Base-by-base conservation (phyloP, 148 eudicot species). In the Silene uniflora region DNA sequence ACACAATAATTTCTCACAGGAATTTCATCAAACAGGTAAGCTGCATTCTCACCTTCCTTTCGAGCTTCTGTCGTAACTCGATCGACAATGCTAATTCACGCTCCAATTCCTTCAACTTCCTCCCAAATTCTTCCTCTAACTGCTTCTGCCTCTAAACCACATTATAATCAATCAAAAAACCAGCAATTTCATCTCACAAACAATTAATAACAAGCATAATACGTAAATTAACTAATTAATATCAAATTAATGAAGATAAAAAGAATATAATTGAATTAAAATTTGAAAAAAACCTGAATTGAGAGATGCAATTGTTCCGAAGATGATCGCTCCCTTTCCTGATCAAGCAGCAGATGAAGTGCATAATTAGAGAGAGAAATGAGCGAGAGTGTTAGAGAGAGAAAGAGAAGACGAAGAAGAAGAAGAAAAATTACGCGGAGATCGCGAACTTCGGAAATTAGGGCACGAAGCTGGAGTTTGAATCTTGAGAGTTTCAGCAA, bases 401-500 rank as follows among this genome's bases (percentile, higher is more conserved):
- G 52, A 73, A 74, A 63, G 70, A 59, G 56, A 32, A 58, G 75
- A 23, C 65, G 49, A 2, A 4, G 62, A 8, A 59, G 54, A 58
- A 19, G 71, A 56, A 60, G 42, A 56, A 60, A 29, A 35, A 81
- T 71, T 74, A 85, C 92, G 65, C 88, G 85, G 76, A 87, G 89
- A 70, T 85, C 73, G 63, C 77, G 75, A 71, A 82, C 69, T 69
- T 87, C 86, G 63, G 86, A 56, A 39, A 85, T 76, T 71, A 89
- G 87, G 86, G 89, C 73, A 47, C 81, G 85, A 56, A 87, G 92
- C 22, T 89, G 86, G 54, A 87, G 77, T 81, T 81, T 87, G 81
- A 85, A 76, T 69, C 79, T 89, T 5, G 90, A 87, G 32, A 87
- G 66, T 65, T 84, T 85, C 55, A 84, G 67, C 60, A 85, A 39